Conservation (phyloP, 192 early-diverging fungal genomes). For the Obelidium mucronatum region DNA sequence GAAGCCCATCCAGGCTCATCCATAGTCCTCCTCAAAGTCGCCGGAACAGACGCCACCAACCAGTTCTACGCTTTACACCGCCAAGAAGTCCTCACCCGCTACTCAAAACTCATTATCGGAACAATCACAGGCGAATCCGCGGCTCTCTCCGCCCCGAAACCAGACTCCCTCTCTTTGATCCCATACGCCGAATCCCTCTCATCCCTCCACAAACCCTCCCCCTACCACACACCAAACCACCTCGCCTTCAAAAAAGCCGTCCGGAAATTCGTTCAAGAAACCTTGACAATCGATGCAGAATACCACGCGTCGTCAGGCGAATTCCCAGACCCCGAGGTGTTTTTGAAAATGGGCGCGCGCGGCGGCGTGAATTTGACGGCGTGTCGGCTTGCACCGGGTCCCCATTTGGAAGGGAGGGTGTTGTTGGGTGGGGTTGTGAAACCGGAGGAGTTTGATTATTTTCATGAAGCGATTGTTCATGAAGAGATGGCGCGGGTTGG, state of each 20-base stretch:
- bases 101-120: constrained; percentile 16
- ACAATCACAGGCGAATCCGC: neutral
- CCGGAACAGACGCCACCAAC: constrained; percentile 54
- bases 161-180: constrained; percentile 17
- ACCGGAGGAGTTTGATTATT: constrained; percentile 58
- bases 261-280: constrained; percentile 40
- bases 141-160: neutral
- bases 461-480: constrained; percentile 56
- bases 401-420: constrained; percentile 45
- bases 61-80: constrained; percentile 19
- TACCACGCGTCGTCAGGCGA: neutral
- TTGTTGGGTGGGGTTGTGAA: constrained; percentile 49
- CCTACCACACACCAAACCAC: constrained; percentile 51
- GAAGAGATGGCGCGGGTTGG: constrained; percentile 49
- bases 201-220: constrained; percentile 12
- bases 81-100: constrained; percentile 6
- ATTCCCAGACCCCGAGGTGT: constrained; percentile 13
- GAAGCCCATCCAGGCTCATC: constrained; percentile 30
- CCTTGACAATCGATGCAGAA: neutral
- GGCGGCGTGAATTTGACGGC: constrained; percentile 53
- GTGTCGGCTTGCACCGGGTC: constrained; percentile 51
- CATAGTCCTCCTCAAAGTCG: constrained; percentile 57
- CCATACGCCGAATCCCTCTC: constrained; percentile 1
- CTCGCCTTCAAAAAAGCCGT: constrained; percentile 43
- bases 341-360: constrained; percentile 47